Evolutionary conservation across 768 basidiomycete genomes (phyloP).

Genomic region (Suillus weaverae): DNA sequence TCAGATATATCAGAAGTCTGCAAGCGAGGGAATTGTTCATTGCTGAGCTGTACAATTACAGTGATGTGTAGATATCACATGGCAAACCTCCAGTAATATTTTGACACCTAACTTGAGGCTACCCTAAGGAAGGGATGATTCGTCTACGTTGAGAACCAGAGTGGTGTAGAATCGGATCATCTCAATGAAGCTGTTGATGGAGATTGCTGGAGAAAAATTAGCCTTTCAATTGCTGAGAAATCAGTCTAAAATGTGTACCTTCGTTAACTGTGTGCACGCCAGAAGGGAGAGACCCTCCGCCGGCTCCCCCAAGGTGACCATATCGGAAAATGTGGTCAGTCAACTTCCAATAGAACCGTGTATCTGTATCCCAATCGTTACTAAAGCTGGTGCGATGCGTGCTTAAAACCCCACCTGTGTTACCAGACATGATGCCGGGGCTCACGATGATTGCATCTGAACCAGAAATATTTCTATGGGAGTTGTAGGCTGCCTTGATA

Average conservation of each 20-base stretch:
- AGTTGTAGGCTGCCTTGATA: conserved; percentile 60
- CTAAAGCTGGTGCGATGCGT: not conserved
- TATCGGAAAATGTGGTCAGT: conserved; percentile 72
- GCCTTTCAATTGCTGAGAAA: not conserved
- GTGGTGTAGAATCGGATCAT: conserved; percentile 65
- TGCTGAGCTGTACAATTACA: not conserved
- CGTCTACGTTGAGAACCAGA: conserved; percentile 69
- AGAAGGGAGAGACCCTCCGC: conserved; percentile 29
- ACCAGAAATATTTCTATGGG: conserved; percentile 42
- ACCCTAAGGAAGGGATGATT: conserved; percentile 33
- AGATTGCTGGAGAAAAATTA: conserved; percentile 38
- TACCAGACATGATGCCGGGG: conserved; percentile 60
- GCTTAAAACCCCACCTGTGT: conserved; percentile 38
- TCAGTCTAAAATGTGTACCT: conserved; percentile 39
- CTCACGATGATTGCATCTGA: conserved; percentile 38
- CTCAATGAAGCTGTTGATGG: conserved; percentile 55
- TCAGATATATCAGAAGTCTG: not conserved
- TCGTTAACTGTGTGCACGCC: conserved; percentile 75
- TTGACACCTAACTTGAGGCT: not conserved
- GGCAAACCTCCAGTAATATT: not conserved
- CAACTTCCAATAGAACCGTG: conserved; percentile 46
- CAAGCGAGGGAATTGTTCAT: not conserved
- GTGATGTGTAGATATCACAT: not conserved
- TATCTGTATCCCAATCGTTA: conserved; percentile 33
- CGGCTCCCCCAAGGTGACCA: conserved; percentile 33